Base-by-base conservation (phyloP, 2,329 filamentous ascomycete species). In the Xylariomycetidae sp. region DNA sequence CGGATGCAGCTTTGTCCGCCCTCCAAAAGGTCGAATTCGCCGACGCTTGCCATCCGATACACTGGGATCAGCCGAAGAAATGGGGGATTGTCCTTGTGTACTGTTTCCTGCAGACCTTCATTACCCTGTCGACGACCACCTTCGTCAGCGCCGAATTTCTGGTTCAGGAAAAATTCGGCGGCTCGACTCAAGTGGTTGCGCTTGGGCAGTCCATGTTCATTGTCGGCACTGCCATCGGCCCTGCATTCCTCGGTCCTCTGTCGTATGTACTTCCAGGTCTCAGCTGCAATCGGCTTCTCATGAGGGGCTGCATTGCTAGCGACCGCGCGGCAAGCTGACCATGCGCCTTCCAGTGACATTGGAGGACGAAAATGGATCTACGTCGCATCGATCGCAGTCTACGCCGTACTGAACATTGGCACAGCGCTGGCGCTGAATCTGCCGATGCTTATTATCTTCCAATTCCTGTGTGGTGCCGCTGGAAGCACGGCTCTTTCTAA, bases 331-430 rank as follows among this genome's bases (percentile, higher is more conserved):
- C 20, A 34, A 34, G 27, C 40, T 46, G 28, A 46, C 27, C 14
- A 28, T 20, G 14, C 14, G 10, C 24, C 33, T 10, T 32, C 25
- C 13, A 60, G 57, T 32, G 62, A 65, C 38, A 59, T 65, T 34
- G 57, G 57, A 26, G 61, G 62, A 16, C 54, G 61, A 6, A 65
- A 65, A 54, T 64, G 61, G 61, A 54, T 64, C 24, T 64, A 65
- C 34, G 62, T 64, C 14, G 54, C 34, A 4, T 57, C 56, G 13
- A 57, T 59, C 33, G 42, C 45, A 15, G 15, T 54, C 25, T 61
- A 58, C 38, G 56, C 56, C 26, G 38, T 60, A 26, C 41, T 60
- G 30, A 59, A 60, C 37, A 54, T 60, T 31, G 58, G 57, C 31
- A 56, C 48, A 7, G 56, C 57, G 10, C 35, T 58, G 41, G 54